Evolutionary conservation across 805 yeast species (phyloP).

Genomic region (Crinitomyces ghanaensis): DNA sequence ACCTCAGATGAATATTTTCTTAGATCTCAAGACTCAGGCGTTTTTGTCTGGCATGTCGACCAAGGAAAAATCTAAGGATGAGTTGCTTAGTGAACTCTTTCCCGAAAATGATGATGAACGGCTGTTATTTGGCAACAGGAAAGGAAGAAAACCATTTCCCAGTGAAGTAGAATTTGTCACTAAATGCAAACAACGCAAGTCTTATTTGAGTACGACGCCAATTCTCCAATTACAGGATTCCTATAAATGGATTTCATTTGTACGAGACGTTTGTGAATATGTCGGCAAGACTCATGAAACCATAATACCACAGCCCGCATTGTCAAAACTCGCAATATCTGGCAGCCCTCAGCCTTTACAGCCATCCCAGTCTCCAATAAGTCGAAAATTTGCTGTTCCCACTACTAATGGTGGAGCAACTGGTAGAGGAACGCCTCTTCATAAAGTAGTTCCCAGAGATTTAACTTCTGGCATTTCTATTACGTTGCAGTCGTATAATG

Average conservation of each 20-base stretch:
- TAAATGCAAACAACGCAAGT: constrained; percentile 62
- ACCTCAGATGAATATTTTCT: constrained; percentile 64
- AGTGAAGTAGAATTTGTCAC: constrained; percentile 69
- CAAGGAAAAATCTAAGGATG: constrained; percentile 47
- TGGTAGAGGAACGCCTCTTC: background rate
- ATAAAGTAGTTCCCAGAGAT: background rate
- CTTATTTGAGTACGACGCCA: too few species aligned
- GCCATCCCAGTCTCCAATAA: background rate
- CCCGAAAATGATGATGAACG: constrained; percentile 45
- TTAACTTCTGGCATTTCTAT: constrained; percentile 8
- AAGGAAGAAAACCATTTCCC: constrained; percentile 35
- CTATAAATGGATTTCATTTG: constrained; percentile 78
- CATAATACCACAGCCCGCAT: constrained; percentile 2
- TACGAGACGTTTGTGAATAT: constrained; percentile 69
- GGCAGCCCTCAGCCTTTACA: background rate
- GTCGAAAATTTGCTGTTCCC: background rate
- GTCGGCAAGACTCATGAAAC: constrained; percentile 41
- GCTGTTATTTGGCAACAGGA: constrained; percentile 27
- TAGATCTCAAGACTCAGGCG: constrained; percentile 92
- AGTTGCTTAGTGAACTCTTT: constrained; percentile 63
- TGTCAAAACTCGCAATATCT: background rate
- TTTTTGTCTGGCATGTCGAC: constrained; percentile 73
- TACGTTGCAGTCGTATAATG: constrained; percentile 20
- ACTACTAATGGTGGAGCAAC: background rate
- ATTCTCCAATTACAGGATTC: too few species aligned